Base-by-base conservation (phyloP, 73 alveolate genomes). In the Urostyla sp. region DNA sequence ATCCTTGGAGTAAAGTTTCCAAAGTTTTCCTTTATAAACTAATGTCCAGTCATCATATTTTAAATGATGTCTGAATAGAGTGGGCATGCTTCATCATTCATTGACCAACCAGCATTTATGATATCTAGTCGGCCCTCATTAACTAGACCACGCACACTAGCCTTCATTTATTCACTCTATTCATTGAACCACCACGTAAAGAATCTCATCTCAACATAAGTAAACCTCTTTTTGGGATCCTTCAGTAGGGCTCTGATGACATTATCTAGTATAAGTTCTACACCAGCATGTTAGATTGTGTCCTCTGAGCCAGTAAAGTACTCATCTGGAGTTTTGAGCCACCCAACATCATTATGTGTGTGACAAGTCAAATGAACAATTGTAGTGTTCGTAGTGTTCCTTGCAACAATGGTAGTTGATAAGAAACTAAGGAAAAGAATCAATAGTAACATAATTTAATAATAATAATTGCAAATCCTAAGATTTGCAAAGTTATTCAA, bases 281-380 rank as follows among this genome's bases (percentile, higher is more conserved):
- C 96, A 51, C 75, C 40, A 1, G 75, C 81, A 31, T 54, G 54
- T 21, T 51, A 58, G 18, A 46, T 35, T 20, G 66, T 55, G 23
- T 67, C 58, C 16, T 57, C 66, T 18, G 81, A 28, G 13, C 89
- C 86, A 31, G 74, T 45, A 73, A 67, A 95, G 81, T 93, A 95
- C 63, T 92, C 84, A 61, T 93, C 96, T 67, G 81, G 82, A 24
- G 99, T 82, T 84, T 92, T 91, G 16, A 93, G 92, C 99, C 99
- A 95, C 7, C 99, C 99, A 23, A 95, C 98, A 81, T 95, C 99
- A 72, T 94, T 98, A 80, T 95, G 99, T 38, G 98, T 80, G 66
- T 95, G 99, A 0, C 97, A 91, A 11, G 93, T 84, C 15, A 95
- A 73, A 77, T 93, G 99, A 16, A 95, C 92, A 24, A 72, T 67